phyloP scores from a whole-genome alignment of 2,329 filamentous ascomycete genomes.

The Trichoderma harzianum region DNA sequence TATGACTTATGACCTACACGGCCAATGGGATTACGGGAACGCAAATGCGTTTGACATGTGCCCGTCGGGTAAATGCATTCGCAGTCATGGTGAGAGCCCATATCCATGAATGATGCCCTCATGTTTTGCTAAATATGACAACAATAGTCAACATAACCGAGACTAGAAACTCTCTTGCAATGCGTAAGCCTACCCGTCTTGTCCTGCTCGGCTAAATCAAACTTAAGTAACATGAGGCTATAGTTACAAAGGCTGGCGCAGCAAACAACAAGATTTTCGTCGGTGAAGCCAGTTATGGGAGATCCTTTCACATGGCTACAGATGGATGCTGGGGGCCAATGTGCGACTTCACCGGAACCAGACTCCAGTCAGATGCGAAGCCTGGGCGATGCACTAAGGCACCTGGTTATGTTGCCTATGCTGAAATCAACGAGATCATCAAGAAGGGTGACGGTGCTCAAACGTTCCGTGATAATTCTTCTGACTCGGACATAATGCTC shows the following conservation, averaged over 20 bases:
- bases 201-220: background rate
- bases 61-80: background rate
- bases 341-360: background rate
- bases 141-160: background rate
- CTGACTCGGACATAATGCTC: slow-evolving; percentile 19
- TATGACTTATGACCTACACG: slow-evolving; percentile 35
- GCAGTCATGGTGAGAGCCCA: background rate
- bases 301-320: background rate
- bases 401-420: background rate
- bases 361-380: background rate
- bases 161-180: background rate
- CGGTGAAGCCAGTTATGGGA: background rate
- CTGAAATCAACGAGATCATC: background rate
- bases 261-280: background rate
- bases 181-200: background rate
- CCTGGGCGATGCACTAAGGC: background rate
- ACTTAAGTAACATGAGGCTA: background rate
- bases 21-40: slow-evolving; percentile 25
- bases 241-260: slow-evolving; percentile 33
- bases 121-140: background rate
- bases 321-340: background rate
- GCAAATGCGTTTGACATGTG: slow-evolving; percentile 23
- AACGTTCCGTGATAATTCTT: background rate
- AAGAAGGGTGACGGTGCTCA: background rate
- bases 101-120: background rate